Conservation (phyloP, 495 filamentous ascomycete species). For the Penicillium fimorum region DNA sequence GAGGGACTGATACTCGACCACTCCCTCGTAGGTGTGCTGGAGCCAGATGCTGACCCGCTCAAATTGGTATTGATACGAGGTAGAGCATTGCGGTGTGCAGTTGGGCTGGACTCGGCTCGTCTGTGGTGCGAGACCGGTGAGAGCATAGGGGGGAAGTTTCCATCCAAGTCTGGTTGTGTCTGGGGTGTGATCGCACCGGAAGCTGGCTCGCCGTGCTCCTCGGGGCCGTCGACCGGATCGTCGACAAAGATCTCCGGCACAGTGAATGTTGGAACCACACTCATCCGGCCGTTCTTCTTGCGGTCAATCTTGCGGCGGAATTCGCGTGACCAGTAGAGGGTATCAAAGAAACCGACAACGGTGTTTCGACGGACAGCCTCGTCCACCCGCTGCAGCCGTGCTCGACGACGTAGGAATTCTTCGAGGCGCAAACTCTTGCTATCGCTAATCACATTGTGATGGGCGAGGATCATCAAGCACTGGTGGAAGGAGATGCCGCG, state of each 20-base stretch:
- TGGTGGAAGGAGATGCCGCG: conserved; percentile 89
- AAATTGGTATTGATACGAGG: conserved; percentile 46
- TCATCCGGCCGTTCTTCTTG: conserved; percentile 71
- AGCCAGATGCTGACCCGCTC: conserved; percentile 28
- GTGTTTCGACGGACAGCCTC: conserved; percentile 87
- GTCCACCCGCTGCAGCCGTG: conserved; percentile 91
- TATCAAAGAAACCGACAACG: conserved; percentile 95
- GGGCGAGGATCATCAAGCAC: conserved; percentile 94
- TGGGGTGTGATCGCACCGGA: conserved; percentile 24
- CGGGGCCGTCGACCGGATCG: conserved; percentile 48
- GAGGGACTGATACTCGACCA: conserved; percentile 48
- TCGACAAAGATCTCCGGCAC: conserved; percentile 93
- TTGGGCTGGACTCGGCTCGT: conserved; percentile 29
- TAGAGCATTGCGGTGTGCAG: conserved; percentile 20
- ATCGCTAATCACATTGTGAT: conserved; percentile 98
- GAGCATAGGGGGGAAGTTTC: conserved; percentile 29
- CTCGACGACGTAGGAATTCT: conserved; percentile 89
- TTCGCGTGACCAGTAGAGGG: conserved; percentile 80
- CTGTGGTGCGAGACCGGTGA: conserved; percentile 38
- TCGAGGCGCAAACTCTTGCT: conserved; percentile 92
- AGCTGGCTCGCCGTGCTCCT: conserved; percentile 22
- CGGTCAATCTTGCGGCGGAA: conserved; percentile 71
- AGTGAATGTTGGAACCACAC: conserved; percentile 71
- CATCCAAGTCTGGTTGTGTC: conserved; percentile 20
- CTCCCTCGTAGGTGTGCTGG: conserved; percentile 39